A percentile compares a stretch with the other conserved stretches of the same genome.
These are phyloP conservation scores for Hibiscus syriacus DNA, from an alignment of 345 rosid species.

Conservation along the genomic window DNA sequence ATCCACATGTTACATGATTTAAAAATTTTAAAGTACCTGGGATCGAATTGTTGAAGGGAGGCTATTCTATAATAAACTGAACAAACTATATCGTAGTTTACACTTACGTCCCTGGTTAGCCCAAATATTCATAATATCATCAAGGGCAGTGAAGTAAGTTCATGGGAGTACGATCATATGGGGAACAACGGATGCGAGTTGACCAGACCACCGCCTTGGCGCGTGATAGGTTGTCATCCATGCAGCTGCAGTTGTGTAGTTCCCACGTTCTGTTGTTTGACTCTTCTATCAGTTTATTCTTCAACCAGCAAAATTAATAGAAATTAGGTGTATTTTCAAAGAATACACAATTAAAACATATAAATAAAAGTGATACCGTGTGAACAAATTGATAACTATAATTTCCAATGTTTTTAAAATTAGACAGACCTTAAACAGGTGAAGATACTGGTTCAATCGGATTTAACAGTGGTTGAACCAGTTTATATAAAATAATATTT, in stretches of 20 bases:
- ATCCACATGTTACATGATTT: constrained; percentile 19
- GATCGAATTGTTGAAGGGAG: not conserved
- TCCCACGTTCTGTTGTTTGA: constrained; percentile 50
- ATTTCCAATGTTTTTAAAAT: too few species aligned
- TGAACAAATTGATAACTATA: constrained; percentile 2
- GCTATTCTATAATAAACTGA: too few species aligned
- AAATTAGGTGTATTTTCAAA: not conserved
- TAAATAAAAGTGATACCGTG: not conserved
- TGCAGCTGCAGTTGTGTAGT: constrained; percentile 18
- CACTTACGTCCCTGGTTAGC: too few species aligned
- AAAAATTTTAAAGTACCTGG: not conserved
- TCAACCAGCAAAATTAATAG: not conserved
- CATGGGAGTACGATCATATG: not conserved
- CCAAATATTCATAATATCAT: constrained; percentile 3
- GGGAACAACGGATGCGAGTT: constrained; percentile 13
- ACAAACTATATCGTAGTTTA: not conserved
- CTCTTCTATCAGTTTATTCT: constrained; percentile 12
- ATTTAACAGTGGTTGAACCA: too few species aligned
- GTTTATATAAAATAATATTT: too few species aligned
- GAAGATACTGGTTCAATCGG: too few species aligned
- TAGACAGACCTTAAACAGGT: too few species aligned
- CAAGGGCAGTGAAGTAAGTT: constrained; percentile 10
- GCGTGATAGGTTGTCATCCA: constrained; percentile 61
- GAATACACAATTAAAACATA: not conserved
- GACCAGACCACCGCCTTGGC: constrained; percentile 63